Conservation (phyloP, 345 rosid genomes). For the Erucastrum elatum region DNA sequence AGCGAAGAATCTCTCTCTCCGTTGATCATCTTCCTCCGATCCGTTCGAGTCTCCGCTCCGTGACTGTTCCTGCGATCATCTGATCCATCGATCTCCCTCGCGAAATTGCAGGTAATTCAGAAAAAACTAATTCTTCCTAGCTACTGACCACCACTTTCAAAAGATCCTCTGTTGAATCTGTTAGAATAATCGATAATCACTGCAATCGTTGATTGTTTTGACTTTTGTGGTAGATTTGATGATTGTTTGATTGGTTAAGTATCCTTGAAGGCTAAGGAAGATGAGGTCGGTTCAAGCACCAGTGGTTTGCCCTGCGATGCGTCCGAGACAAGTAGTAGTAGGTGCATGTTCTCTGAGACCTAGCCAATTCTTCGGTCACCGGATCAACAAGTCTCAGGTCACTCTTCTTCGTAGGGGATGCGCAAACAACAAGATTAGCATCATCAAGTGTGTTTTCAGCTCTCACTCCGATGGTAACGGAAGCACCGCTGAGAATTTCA, state of each 20-base stretch:
- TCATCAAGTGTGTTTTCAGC: slow-evolving; percentile 66
- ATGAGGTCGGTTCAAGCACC: slow-evolving; percentile 83
- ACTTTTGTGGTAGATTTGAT: background rate
- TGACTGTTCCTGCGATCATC: slow-evolving; percentile 4
- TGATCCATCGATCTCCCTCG: slow-evolving; percentile 23
- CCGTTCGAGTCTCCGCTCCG: background rate
- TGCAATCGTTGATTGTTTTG: slow-evolving; percentile 23
- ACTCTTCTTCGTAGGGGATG: slow-evolving; percentile 22
- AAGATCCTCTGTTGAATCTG: too few relatives aligned
- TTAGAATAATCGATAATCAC: background rate
- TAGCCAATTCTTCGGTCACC: slow-evolving; percentile 50
- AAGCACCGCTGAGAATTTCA: slow-evolving; percentile 81
- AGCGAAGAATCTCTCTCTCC: slow-evolving; percentile 29
- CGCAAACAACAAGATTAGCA: background rate
- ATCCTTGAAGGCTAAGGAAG: background rate
- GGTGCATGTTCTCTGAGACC: slow-evolving; percentile 42
- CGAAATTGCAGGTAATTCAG: slow-evolving; percentile 15
- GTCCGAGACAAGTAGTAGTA: slow-evolving; percentile 49
- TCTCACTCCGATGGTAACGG: slow-evolving; percentile 87
- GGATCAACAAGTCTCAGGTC: slow-evolving; percentile 18
- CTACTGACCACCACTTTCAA: background rate
- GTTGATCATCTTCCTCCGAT: background rate
- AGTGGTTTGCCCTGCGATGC: slow-evolving; percentile 66
- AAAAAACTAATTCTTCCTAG: background rate
- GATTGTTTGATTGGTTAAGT: background rate